Evolutionary conservation across 2,329 filamentous ascomycete species (phyloP).

Genomic region (Paecilomyces sp.): DNA sequence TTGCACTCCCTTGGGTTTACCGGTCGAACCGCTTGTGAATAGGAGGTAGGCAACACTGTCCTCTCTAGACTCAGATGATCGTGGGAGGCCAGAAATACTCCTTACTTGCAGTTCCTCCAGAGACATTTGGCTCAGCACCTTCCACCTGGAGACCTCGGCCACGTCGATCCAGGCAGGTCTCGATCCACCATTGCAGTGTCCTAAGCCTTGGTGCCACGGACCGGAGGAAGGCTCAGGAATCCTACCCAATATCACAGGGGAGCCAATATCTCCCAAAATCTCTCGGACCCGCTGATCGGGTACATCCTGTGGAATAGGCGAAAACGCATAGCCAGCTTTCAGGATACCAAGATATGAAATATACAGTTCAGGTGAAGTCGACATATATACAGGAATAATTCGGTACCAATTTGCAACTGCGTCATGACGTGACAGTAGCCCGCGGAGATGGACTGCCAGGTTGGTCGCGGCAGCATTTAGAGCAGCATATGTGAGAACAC

Average conservation of each 20-base stretch:
- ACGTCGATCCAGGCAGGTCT: constrained; percentile 15
- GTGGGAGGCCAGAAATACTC: constrained; percentile 1
- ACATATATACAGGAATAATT: constrained; percentile 21
- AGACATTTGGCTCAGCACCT: constrained; percentile 4
- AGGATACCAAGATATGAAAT: constrained; percentile 29
- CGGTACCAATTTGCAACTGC: constrained; percentile 3
- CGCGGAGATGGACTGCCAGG: constrained; percentile 13
- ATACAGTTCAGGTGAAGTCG: constrained; percentile 30
- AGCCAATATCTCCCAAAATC: constrained; percentile 21
- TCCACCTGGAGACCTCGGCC: constrained; percentile 13
- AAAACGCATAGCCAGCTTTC: constrained; percentile 31
- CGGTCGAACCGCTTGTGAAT: constrained; percentile 29
- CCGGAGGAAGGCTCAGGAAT: constrained; percentile 7
- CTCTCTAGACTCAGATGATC: background rate
- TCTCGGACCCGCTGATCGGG: constrained; percentile 19
- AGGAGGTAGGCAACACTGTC: constrained; percentile 24
- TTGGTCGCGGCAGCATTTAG: constrained; percentile 16
- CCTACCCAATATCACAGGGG: constrained; percentile 16
- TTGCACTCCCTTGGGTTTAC: constrained; percentile 26
- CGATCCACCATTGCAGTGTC: background rate
- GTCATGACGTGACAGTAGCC: constrained; percentile 3
- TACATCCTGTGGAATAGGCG: constrained; percentile 29
- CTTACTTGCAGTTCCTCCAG: constrained; percentile 5
- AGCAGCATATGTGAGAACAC: constrained; percentile 16
- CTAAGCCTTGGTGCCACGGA: constrained; percentile 3